Evolutionary conservation across 2,329 filamentous ascomycete genomes (phyloP), one percentile per base, ranked within the genome.

Genomic region (Phoma sp.): DNA sequence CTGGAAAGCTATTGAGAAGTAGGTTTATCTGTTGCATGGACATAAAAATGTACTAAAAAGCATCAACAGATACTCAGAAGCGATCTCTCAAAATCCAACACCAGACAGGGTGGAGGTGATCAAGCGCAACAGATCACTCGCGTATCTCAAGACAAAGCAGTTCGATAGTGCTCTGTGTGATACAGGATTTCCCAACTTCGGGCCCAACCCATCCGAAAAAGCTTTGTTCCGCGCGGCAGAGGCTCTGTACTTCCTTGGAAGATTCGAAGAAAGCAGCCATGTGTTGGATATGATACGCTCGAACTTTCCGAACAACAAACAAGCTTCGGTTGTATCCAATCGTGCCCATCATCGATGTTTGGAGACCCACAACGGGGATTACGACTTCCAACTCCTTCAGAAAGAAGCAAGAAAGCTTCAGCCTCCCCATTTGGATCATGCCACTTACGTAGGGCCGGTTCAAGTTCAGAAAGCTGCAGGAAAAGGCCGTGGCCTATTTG

Each of bases 401-500:
- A 1, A 38, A 47, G 1, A 75, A 80, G 72, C 72, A 76, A 60
- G 67, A 32, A 74, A 80, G 29, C 73, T 77, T 2, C 38, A 38
- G 1, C 47, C 60, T 1, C 79, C 80, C 0, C 48, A 74, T 3
- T 60, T 84, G 1, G 81, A 84, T 59, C 78, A 75, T 57, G 80
- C 80, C 0, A 82, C 78, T 0, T 84, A 75, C 57, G 70, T 74
- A 7, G 71, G 67, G 0, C 74, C 76, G 0, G 76, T 84, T 0
- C 68, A 74, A 45, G 60, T 84, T 0, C 75, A 71, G 17, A 21
- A 61, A 3, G 76, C 78, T 0, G 62, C 64, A 0, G 74, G 67
- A 6, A 72, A 75, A 10, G 82, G 82, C 1, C 74, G 75, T 2
- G 83, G 83, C 0, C 64, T 85, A 0, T 86, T 85, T 59, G 80